Evolutionary conservation across 371 early-diverging fungal genomes (phyloP).

Genomic region (Funneliformis caledonium): DNA sequence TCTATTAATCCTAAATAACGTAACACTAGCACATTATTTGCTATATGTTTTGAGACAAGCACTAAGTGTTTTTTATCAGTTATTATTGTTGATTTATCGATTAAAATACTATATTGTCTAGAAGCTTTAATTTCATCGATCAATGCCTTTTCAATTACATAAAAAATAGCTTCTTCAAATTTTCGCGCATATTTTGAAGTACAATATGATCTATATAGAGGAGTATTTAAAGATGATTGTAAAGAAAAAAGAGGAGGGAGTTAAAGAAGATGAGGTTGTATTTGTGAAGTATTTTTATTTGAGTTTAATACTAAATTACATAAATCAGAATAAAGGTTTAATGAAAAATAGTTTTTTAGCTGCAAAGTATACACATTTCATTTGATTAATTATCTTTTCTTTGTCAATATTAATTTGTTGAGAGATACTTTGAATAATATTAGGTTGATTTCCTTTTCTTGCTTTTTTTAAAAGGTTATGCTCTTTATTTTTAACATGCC

Average conservation of each 20-base stretch:
- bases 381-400: background rate
- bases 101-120: background rate
- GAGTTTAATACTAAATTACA: background rate
- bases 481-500: background rate
- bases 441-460: background rate
- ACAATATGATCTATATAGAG: background rate
- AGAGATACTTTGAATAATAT: background rate
- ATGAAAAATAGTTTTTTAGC: background rate
- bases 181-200: background rate
- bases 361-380: constrained; percentile 7
- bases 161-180: background rate
- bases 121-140: background rate
- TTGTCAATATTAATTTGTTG: background rate
- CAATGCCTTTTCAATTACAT: background rate
- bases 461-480: background rate
- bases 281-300: background rate
- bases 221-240: background rate
- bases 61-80: background rate
- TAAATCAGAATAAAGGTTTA: background rate
- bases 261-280: background rate
- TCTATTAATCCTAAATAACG: constrained; percentile 11
- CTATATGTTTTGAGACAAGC: constrained; percentile 15
- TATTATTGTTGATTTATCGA: constrained; percentile 4
- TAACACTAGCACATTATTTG: background rate
- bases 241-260: background rate